Conservation (phyloP, 345 rosid species). For the Gossypium herbaceum region DNA sequence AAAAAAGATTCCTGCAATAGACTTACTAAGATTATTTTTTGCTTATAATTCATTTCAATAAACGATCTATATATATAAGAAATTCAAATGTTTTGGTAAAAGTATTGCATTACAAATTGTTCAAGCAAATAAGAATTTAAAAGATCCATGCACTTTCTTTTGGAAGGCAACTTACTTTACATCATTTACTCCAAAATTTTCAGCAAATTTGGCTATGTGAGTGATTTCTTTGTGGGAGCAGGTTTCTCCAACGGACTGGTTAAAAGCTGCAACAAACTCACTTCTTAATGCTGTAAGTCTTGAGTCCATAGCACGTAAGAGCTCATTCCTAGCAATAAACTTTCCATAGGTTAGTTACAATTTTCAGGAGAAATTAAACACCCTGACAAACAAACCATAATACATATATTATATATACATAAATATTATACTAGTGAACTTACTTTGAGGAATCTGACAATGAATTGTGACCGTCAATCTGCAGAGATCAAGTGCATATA, state of each 20-base stretch:
- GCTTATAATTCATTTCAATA: not conserved
- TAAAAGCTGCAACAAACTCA: constrained; percentile 44
- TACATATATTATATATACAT: not conserved
- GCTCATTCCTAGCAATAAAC: constrained; percentile 45
- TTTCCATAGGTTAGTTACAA: constrained; percentile 13
- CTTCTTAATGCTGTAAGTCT: constrained; percentile 48
- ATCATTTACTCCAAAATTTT: constrained; percentile 44
- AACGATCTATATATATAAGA: not conserved
- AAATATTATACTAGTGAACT: not conserved
- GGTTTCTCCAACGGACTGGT: constrained; percentile 32
- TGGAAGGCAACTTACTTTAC: constrained; percentile 43
- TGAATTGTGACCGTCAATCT: not conserved
- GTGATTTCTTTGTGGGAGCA: constrained; percentile 39
- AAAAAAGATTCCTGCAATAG: constrained; percentile 37
- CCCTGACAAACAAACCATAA: not conserved
- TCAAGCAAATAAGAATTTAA: constrained; percentile 9
- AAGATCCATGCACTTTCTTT: not conserved
- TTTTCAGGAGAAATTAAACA: not conserved
- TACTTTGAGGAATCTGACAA: constrained; percentile 1
- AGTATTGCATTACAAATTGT: constrained; percentile 2
- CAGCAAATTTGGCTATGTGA: constrained; percentile 39
- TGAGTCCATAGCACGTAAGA: constrained; percentile 54
- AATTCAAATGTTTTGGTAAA: not conserved
- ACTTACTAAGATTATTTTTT: not conserved
- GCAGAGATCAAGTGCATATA: not conserved